Percentiles rank a stretch among this genome's conserved stretches.
These are phyloP conservation scores for Fusarium multiceps DNA, from an alignment of 2,329 filamentous ascomycete species.

Conservation along the genomic window DNA sequence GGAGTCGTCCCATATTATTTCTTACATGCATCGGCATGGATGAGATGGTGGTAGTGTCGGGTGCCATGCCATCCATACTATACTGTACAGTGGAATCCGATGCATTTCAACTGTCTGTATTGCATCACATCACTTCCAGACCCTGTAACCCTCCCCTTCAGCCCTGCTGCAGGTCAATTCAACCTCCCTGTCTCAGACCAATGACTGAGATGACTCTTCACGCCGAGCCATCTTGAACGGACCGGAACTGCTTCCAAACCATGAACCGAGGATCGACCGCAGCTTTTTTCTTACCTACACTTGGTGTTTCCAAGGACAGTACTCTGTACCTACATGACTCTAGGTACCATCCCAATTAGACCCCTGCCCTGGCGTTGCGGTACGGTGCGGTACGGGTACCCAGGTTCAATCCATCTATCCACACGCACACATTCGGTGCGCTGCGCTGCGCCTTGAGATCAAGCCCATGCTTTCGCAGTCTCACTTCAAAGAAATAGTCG, in stretches of 20 bases:
- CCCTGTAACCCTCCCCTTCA: conserved; percentile 42
- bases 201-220: conserved; percentile 47
- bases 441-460: conserved; percentile 45
- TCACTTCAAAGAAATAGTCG: conserved; percentile 35
- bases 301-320: conserved; percentile 2
- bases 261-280: conserved; percentile 7
- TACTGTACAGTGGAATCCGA: conserved; percentile 4
- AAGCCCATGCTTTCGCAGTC: conserved; percentile 30
- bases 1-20: conserved; percentile 1
- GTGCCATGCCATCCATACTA: neutral
- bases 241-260: conserved; percentile 32
- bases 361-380: conserved; percentile 28
- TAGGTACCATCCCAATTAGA: conserved; percentile 2
- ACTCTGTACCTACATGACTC: conserved; percentile 5
- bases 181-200: conserved; percentile 39
- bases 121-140: conserved; percentile 17
- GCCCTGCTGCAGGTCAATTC: conserved; percentile 46
- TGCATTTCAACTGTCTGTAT: conserved; percentile 28
- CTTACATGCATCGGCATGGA: conserved; percentile 13
- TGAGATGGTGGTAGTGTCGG: neutral
- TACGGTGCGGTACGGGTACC: conserved; percentile 28
- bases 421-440: conserved; percentile 20
- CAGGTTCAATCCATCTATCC: conserved; percentile 30
- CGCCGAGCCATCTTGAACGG: conserved; percentile 36
- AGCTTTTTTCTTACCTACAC: conserved; percentile 11